These are phyloP conservation scores for Nicotiana otophora DNA, from an alignment of 257 asterid species.

Conservation along the genomic window DNA sequence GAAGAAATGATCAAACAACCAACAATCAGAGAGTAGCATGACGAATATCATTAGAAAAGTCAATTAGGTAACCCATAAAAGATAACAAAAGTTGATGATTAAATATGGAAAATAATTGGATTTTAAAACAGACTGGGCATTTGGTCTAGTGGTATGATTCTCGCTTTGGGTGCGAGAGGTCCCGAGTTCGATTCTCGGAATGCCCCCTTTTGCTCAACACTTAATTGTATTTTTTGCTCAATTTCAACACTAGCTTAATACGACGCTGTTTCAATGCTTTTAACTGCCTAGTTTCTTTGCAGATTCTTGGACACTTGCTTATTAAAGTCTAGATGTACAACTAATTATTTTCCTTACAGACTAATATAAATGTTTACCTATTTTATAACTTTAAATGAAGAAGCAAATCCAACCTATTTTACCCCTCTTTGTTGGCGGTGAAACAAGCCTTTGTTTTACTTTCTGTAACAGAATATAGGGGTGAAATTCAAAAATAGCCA, in stretches of 20 bases:
- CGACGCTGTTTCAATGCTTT: no score
- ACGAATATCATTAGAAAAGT: no score
- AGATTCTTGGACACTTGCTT: no score
- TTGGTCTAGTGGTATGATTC: constrained; percentile 91
- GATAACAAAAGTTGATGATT: no score
- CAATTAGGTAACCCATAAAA: background rate
- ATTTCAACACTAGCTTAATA: no score
- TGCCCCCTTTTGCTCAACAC: constrained; percentile 34
- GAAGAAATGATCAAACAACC: no score
- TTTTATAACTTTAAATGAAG: background rate
- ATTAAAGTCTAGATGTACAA: no score
- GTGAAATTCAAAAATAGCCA: no score
- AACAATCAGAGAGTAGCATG: no score
- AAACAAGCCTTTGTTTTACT: background rate
- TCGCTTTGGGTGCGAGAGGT: constrained; percentile 81
- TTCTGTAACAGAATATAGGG: background rate
- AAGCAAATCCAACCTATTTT: background rate
- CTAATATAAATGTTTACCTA: background rate
- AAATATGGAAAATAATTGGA: no score
- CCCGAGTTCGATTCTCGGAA: constrained; percentile 75
- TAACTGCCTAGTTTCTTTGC: no score
- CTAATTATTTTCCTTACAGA: background rate
- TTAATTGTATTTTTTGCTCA: no score
- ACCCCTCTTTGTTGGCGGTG: background rate
- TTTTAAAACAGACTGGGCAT: constrained; percentile 26